A percentile compares a stretch with the other conserved stretches of the same genome.
phyloP scores from a whole-genome alignment of 768 basidiomycete genomes.

The Leucosporidium scottii region DNA sequence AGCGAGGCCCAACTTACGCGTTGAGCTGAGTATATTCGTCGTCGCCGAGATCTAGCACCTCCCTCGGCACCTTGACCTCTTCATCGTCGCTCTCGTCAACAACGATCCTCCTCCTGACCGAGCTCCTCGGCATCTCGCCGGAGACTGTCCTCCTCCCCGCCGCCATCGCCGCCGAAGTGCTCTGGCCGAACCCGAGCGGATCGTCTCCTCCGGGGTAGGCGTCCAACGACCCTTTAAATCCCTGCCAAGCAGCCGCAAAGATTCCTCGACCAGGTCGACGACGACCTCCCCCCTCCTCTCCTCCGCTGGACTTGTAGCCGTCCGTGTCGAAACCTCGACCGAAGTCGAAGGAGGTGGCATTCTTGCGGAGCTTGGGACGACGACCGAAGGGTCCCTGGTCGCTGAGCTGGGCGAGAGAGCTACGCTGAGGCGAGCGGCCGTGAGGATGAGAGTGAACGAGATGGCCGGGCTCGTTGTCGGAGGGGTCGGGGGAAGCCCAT shows the following conservation, averaged over 20 bases:
- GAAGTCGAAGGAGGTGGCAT: background rate
- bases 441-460: background rate
- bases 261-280: background rate
- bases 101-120: background rate
- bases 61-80: background rate
- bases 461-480: background rate
- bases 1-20: background rate
- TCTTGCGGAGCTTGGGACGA: background rate
- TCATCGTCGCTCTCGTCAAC: constrained; percentile 9
- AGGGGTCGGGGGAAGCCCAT: background rate
- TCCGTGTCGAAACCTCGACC: background rate
- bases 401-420: background rate
- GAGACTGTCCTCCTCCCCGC: too few relatives aligned
- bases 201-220: constrained; percentile 1
- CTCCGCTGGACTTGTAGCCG: background rate
- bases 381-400: background rate
- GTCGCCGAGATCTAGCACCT: constrained; percentile 7
- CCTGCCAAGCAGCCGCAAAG: constrained; percentile 7
- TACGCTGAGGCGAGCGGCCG: background rate
- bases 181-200: background rate
- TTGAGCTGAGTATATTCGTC: background rate
- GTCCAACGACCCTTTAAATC: background rate
- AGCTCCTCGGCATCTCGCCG: background rate
- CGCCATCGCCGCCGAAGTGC: too few relatives aligned
- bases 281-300: background rate